Evolutionary conservation across 2,329 filamentous ascomycete species (phyloP), one percentile per base, ranked within the genome.

Genomic region (Byssothecium circinans): DNA sequence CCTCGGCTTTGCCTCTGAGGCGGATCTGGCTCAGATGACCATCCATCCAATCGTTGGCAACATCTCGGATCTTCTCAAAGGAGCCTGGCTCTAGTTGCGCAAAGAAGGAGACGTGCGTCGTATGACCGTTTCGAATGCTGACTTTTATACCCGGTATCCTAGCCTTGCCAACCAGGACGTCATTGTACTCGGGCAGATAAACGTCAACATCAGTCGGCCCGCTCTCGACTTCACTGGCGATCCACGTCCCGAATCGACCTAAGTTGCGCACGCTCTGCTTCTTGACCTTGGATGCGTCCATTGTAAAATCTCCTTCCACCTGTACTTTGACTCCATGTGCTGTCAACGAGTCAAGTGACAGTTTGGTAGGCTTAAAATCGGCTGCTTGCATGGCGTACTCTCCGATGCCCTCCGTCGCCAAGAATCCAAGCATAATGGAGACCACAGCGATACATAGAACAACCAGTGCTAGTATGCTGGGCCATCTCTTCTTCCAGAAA

Each of bases 11-110:
- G 35, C 87, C 92, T 45, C 85, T 79, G 12, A 97, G 75, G 51
- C 81, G 83, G 47, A 99, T 74, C 47, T 81, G 78, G 10, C 84
- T 81, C 48, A 97, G 75, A 44, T 83, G 85, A 32, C 91, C 91
- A 44, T 88, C 84, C 50, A 99, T 75, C 85, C 90, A 97, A 69
- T 96, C 88, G 67, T 94, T 90, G 38, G 89, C 90, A 53, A 97
- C 81, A 49, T 81, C 81, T 50, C 89, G 85, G 58, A 96, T 84
- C 5, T 85, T 86, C 45, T 91, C 84, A 12, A 89, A 75, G 61
- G 91, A 83, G 23, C 91, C 91, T 20, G 90, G 87, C 30, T 81
- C 75, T 32, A 97, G 72, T 52, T 94, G 85, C 34, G 87, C 82
- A 45, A 94, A 72, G 58, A 97, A 85, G 61, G 96, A 88, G 47